Base-by-base conservation (phyloP, 306 rosid species). In the Senna siamea region DNA sequence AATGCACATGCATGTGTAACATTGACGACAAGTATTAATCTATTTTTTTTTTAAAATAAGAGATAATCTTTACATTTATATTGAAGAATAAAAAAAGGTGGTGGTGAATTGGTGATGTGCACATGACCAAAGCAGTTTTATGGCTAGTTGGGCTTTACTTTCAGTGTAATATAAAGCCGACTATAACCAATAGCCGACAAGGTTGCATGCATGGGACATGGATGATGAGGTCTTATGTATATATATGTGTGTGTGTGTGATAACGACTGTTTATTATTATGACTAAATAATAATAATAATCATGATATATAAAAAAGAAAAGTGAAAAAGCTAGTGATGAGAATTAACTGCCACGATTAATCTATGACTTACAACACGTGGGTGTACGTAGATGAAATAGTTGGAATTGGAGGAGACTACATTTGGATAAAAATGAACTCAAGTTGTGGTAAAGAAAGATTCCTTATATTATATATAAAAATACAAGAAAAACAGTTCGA, bases 131-230 rank as follows among this genome's bases (percentile, higher is more conserved):
- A 55, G 37, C 4, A 23, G 23, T 10, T 54, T 23, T 22, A 23
- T 48, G 35, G 67, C 76, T 23, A 58, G 30, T 4, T 23, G 3
- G 41, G 19, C 59, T 48, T 47, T 14, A 18, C 37, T 23, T 66
- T 52, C 13, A 15, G 40, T 8, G 56, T 51, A n/a, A 2, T 17
- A 51, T 7, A 51, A 1, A 37, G 6, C 8, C 40, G 6, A 4
- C 40, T 4, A 7, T 22, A 23, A 32, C n/a, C 41, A 71, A 32
- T 60, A 34, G 44, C 66, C 67, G 48, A 61, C 67, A n/a, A 59
- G 44, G 7, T 34, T 3, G n/a, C 61, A 26, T 32, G 37, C 37
- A 37, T 37, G 30, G 30, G 30, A 26, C 30, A 37, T 52, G 61
- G 17, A 9, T 55, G 59, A 54, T 0, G 28, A n/a, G 18, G 28